A percentile compares a stretch with the other conserved stretches of the same genome.
Conservation (phyloP, 2,329 filamentous ascomycete genomes). For the Pseudogymnoascus destructans region DNA sequence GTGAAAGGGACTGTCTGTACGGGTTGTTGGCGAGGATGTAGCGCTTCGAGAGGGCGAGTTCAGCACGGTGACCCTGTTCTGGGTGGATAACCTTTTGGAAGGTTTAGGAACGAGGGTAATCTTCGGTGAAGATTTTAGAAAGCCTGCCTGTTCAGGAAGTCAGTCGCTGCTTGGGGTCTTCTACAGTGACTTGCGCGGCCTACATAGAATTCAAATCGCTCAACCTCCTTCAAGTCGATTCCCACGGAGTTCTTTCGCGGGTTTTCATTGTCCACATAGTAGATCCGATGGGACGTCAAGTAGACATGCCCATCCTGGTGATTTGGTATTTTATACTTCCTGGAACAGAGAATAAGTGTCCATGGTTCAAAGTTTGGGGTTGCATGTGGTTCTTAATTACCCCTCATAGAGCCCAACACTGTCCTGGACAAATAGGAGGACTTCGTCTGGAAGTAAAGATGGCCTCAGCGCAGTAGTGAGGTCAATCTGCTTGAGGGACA, state of each 20-base stretch:
- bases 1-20: constrained; percentile 32
- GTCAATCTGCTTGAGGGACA: constrained; percentile 94
- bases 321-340: constrained; percentile 87
- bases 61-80: constrained; percentile 37
- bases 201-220: constrained; percentile 82
- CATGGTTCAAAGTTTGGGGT: not conserved
- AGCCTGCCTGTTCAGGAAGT: constrained; percentile 54
- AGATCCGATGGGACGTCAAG: constrained; percentile 85
- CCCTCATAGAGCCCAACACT: constrained; percentile 96
- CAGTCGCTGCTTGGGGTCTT: constrained; percentile 10
- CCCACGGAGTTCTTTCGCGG: constrained; percentile 75
- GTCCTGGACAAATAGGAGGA: constrained; percentile 91
- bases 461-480: constrained; percentile 93
- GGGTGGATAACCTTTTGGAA: constrained; percentile 48
- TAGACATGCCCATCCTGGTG: constrained; percentile 96
- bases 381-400: constrained; percentile 39
- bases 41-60: constrained; percentile 35
- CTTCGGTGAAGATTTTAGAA: constrained; percentile 89
- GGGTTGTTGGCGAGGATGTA: constrained; percentile 34
- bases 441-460: constrained; percentile 83
- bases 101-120: constrained; percentile 80
- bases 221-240: constrained; percentile 80
- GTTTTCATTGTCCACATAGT: constrained; percentile 83
- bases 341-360: constrained; percentile 28
- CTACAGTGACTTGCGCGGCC: not conserved